Conservation (phyloP, 2,329 filamentous ascomycete species). For the Atkinsonella hypoxylon region DNA sequence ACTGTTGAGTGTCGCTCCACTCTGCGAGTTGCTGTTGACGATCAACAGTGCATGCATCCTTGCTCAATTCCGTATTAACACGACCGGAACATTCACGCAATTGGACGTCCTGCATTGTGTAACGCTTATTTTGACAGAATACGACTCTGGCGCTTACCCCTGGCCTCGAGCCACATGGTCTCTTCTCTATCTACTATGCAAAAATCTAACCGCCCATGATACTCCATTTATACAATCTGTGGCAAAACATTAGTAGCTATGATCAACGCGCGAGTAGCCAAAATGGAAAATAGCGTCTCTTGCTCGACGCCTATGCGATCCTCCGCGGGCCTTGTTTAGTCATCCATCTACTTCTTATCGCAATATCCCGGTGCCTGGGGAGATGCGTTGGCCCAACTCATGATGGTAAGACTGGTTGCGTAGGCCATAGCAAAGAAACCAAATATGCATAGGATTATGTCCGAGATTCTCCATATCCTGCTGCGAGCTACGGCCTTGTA, state of each 20-base stretch:
- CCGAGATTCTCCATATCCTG: constrained; percentile 53
- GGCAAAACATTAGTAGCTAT: neutral
- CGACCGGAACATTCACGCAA: no score
- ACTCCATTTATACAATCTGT: constrained; percentile 1
- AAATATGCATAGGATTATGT: constrained; percentile 68
- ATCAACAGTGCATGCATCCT: neutral
- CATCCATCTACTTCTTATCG: constrained; percentile 24
- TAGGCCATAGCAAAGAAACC: constrained; percentile 84
- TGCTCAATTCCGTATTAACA: no score
- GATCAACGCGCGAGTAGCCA: neutral
- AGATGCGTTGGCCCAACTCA: constrained; percentile 65
- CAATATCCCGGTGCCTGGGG: constrained; percentile 41
- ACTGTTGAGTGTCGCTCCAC: neutral
- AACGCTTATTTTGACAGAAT: neutral
- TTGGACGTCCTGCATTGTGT: neutral
- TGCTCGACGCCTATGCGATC: neutral
- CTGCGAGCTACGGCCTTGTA: constrained; percentile 66
- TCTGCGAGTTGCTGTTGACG: neutral
- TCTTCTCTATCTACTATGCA: constrained; percentile 3
- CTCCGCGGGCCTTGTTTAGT: neutral
- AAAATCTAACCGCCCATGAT: neutral
- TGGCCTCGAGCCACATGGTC: neutral
- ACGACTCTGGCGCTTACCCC: neutral
- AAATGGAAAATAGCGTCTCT: neutral
- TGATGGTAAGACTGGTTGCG: constrained; percentile 74